Evolutionary conservation across 1,284 basidiomycete genomes (phyloP).

Genomic region (Ustilago tritici): DNA sequence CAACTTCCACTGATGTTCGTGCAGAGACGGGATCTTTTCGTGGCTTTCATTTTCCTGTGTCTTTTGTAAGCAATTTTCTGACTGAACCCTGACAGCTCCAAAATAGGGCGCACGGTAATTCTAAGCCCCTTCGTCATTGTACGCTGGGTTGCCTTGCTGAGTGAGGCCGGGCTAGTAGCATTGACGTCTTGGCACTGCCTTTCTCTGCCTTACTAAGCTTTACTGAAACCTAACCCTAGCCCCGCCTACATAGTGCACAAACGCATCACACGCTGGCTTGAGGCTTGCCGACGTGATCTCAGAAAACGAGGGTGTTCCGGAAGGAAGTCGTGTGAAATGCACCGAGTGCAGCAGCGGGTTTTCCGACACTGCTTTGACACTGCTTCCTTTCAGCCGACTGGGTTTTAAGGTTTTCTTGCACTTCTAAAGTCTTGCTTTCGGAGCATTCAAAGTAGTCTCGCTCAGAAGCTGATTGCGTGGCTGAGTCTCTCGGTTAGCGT

Average conservation of each 20-base stretch:
- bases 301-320: neutral
- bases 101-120: neutral
- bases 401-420: neutral
- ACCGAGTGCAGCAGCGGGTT: slow-evolving; percentile 11
- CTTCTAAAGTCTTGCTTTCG: neutral
- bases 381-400: neutral
- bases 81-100: neutral
- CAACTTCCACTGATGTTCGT: neutral
- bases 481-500: neutral
- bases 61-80: neutral
- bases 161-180: slow-evolving; percentile 1
- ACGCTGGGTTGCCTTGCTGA: slow-evolving; percentile 1
- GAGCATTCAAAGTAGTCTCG: neutral
- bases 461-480: neutral
- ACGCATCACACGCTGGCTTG: neutral
- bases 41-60: neutral
- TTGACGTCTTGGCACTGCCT: neutral
- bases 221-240: neutral
- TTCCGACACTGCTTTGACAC: slow-evolving; percentile 1
- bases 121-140: slow-evolving; percentile 2
- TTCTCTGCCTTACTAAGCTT: neutral
- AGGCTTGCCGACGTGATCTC: neutral
- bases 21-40: neutral
- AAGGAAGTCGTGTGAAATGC: slow-evolving; percentile 38
- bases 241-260: no score